Percentiles rank a stretch among this genome's conserved stretches.
Conservation (phyloP, 129 eudicot species). For the Tanacetum coccineum region DNA sequence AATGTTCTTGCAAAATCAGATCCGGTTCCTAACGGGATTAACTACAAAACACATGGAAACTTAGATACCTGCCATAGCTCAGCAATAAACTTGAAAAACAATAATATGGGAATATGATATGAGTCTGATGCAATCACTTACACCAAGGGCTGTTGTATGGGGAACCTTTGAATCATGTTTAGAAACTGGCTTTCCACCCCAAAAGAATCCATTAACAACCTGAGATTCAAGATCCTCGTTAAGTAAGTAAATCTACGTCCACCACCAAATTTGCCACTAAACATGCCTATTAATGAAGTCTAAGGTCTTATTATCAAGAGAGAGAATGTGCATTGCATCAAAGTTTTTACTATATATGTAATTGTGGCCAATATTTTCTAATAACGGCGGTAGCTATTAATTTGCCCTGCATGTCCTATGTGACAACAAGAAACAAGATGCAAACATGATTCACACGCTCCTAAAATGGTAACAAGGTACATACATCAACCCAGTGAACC, state of each 20-base stretch:
- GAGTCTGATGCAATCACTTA: slow-evolving; percentile 37
- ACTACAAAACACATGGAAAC: slow-evolving; percentile 42
- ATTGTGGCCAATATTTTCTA: neutral
- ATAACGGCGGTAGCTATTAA: slow-evolving; percentile 16
- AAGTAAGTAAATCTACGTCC: slow-evolving; percentile 7
- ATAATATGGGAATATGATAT: neutral
- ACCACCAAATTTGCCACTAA: slow-evolving; percentile 15
- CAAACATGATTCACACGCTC: neutral
- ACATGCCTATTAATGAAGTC: neutral
- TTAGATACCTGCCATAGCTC: neutral
- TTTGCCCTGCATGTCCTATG: neutral
- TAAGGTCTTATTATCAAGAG: neutral
- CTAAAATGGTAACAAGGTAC: neutral
- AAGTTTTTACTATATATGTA: neutral
- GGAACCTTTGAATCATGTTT: slow-evolving; percentile 42
- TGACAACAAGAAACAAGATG: neutral
- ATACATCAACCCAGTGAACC: neutral
- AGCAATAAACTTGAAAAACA: slow-evolving; percentile 10
- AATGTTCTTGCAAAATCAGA: slow-evolving; percentile 96
- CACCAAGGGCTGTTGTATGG: slow-evolving; percentile 82
- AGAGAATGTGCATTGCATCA: slow-evolving; percentile 15
- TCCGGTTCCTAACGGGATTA: slow-evolving; percentile 94
- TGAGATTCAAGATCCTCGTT: slow-evolving; percentile 29
- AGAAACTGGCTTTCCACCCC: slow-evolving; percentile 74
- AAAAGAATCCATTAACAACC: slow-evolving; percentile 97